These are phyloP conservation scores for Dryadomyces sulphureus DNA, from an alignment of 2,329 filamentous ascomycete species.

Conservation along the genomic window DNA sequence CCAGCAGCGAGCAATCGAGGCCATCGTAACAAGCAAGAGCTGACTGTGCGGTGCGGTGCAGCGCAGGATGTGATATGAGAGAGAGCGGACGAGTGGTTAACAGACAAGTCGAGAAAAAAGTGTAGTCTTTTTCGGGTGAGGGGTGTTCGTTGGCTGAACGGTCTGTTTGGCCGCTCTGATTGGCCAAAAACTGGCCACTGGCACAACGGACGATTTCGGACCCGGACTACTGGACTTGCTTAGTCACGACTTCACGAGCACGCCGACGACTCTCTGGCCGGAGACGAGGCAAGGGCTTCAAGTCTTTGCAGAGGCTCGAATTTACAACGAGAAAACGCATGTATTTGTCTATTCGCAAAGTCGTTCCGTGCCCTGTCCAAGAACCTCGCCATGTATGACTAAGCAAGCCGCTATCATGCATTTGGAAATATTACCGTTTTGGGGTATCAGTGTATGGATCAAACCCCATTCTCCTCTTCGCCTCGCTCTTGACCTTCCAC, in stretches of 20 bases:
- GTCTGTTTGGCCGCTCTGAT: conserved; percentile 1
- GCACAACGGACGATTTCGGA: conserved; percentile 8
- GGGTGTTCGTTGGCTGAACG: neutral
- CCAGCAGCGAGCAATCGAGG: conserved; percentile 44
- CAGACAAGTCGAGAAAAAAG: neutral
- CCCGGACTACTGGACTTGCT: neutral
- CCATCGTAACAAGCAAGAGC: conserved; percentile 28
- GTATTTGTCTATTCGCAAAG: neutral
- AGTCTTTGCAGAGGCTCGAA: no score
- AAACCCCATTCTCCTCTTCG: conserved; percentile 36
- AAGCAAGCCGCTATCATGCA: neutral
- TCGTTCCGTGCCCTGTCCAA: neutral
- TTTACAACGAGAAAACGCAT: no score
- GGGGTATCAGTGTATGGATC: conserved; percentile 37
- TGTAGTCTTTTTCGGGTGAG: neutral
- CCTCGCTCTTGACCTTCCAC: conserved; percentile 28
- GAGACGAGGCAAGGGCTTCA: no score
- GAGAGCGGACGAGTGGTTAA: neutral
- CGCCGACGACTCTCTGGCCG: neutral
- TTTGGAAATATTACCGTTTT: conserved; percentile 9
- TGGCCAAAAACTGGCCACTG: neutral
- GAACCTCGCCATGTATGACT: neutral
- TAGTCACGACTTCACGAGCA: neutral
- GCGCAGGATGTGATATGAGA: neutral
- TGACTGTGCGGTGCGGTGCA: neutral